Evolutionary conservation across 169 alveolate species (phyloP), one percentile per base, ranked within the genome.

Genomic region (Sarcocystis neurona): DNA sequence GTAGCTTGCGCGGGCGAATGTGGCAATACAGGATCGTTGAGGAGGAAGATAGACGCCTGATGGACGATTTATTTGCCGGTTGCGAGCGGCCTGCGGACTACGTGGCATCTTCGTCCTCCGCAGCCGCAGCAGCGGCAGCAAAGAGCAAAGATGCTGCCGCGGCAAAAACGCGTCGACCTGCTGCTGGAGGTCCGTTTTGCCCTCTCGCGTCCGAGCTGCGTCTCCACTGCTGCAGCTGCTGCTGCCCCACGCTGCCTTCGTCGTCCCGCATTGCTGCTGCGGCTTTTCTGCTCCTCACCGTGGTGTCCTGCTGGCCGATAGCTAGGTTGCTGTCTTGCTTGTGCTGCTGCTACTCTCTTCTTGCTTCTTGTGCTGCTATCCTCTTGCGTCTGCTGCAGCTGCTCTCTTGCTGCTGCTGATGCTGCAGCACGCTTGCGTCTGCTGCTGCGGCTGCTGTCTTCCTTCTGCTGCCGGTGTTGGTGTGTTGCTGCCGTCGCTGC

Each of bases 31-130:
- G 82, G 50, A 10, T 85, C 6, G 84, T 85, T 0, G 89, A 84
- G 41, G 79, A 84, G 34, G 68, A 56, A 0, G 89, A 84, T 18
- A 84, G 63, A 47, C 15, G 89, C n/a, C 66, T 84, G 30, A 63
- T 84, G 89, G 89, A 60, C 47, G 89, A 84, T 34, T 39, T 85
- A 15, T 85, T 85, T n/a, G 32, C 84, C 20, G 82, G 63, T 3
- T 85, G 82, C 74, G 90, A 85, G 10, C 50, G 79, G 39, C 82
- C 84, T 27, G 84, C 77, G 23, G 88, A 39, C 37, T 41, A 48
- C 37, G 43, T 37, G 41, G 88, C 77, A 12, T 0, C 82, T 2
- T 32, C 53, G 10, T 6, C 77, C 39, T 48, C 56, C 32, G 82
- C 82, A 3, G 82, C 56, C 66, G 66, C 30, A 39, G 47, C 82